These are phyloP conservation scores for Rhodotorula mucilaginosa DNA, from an alignment of 1,284 basidiomycete genomes.

Conservation along the genomic window DNA sequence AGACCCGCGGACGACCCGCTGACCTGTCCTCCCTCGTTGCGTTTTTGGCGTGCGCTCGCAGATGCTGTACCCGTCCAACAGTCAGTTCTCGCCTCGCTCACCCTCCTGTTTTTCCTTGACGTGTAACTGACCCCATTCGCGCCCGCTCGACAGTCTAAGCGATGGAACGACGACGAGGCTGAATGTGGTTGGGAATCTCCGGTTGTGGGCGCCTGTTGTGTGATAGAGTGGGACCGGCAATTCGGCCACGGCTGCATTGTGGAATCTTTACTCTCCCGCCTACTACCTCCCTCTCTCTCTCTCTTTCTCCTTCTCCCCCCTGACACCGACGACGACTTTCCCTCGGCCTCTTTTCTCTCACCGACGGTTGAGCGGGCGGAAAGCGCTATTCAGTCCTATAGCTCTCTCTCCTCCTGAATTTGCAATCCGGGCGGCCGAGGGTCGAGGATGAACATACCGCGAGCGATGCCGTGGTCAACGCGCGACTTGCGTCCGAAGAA, in stretches of 20 bases:
- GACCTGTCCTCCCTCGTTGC: not conserved
- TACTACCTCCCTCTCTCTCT: conserved; percentile 3
- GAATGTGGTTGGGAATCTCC: not conserved
- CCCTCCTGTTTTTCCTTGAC: too few species aligned
- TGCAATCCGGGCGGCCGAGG: not conserved
- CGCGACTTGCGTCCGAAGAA: too few species aligned
- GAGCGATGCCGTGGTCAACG: not conserved
- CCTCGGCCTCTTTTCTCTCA: not conserved
- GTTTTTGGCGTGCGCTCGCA: conserved; percentile 40
- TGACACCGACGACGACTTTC: not conserved
- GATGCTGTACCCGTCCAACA: conserved; percentile 62
- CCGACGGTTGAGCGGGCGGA: not conserved
- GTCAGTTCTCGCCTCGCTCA: conserved; percentile 13
- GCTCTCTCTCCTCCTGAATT: not conserved
- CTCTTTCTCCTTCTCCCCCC: not conserved
- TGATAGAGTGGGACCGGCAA: not conserved
- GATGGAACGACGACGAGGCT: not conserved
- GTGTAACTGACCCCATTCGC: not conserved
- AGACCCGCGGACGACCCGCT: conserved; percentile 31
- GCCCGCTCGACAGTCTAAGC: conserved; percentile 15
- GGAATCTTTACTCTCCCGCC: not conserved
- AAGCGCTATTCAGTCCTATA: not conserved
- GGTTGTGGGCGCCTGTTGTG: conserved; percentile 2
- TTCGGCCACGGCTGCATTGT: not conserved
- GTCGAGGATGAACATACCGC: conserved; percentile 4